A percentile compares a stretch with the other conserved stretches of the same genome.
These are phyloP conservation scores for Trichophaea hybrida DNA, from an alignment of 2,329 filamentous ascomycete genomes.

Conservation along the genomic window DNA sequence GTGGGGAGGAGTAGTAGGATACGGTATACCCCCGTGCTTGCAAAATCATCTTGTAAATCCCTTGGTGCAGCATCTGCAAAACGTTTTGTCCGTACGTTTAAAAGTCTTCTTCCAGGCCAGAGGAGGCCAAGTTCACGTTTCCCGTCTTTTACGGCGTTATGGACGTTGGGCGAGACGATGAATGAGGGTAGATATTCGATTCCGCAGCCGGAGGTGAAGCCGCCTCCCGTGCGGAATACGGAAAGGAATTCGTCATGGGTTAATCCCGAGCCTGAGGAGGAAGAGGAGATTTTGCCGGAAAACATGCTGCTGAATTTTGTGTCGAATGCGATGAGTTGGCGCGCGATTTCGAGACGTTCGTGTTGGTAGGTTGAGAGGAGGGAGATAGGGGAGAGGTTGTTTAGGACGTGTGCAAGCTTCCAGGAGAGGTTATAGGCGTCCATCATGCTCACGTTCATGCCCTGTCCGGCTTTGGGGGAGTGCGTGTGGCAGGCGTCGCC, in stretches of 20 bases:
- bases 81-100: constrained; percentile 25
- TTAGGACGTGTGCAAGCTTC: constrained; percentile 36
- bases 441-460: constrained; percentile 67
- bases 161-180: constrained; percentile 9
- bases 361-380: constrained; percentile 24
- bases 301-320: constrained; percentile 37
- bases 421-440: constrained; percentile 45
- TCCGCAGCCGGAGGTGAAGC: constrained; percentile 27
- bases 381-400: constrained; percentile 13
- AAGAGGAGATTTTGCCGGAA: constrained; percentile 29
- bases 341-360: constrained; percentile 22
- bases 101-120: constrained; percentile 25
- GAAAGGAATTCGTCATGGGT: constrained; percentile 25
- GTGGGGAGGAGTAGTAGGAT: constrained; percentile 24
- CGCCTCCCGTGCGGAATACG: constrained; percentile 18
- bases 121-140: constrained; percentile 21
- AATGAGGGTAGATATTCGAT: constrained; percentile 20
- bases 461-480: constrained; percentile 56
- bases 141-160: background rate
- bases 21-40: constrained; percentile 26
- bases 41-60: constrained; percentile 28
- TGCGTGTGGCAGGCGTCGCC: constrained; percentile 71
- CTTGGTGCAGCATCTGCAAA: constrained; percentile 27
- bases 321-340: constrained; percentile 33
- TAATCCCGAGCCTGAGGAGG: constrained; percentile 10